These are phyloP conservation scores for Thelonectria discophora DNA, from an alignment of 2,329 filamentous ascomycete species.

Conservation along the genomic window DNA sequence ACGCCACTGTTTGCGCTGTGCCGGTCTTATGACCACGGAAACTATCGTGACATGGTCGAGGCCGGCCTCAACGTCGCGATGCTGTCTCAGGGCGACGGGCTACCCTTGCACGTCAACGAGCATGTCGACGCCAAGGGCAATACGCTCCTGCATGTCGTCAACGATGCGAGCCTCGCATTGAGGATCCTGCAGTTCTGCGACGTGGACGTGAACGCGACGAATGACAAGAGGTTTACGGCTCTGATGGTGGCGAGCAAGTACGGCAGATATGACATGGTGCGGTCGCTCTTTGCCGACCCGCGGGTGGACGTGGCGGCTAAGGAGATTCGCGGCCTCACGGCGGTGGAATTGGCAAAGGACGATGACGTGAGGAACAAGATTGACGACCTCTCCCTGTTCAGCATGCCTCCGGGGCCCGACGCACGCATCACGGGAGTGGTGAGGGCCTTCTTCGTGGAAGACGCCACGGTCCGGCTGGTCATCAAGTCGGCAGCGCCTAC, in stretches of 20 bases:
- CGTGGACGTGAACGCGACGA: conserved; percentile 93
- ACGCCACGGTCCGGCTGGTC: conserved; percentile 90
- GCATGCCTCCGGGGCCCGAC: conserved; percentile 74
- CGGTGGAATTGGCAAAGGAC: conserved; percentile 96
- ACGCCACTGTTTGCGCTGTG: conserved; percentile 97
- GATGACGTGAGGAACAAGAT: conserved; percentile 97
- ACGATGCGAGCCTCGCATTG: conserved; percentile 79
- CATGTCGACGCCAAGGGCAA: conserved; percentile 95
- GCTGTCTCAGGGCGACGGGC: conserved; percentile 76
- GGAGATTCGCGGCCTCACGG: conserved; percentile 88
- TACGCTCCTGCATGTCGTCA: conserved; percentile 93
- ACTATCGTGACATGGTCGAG: conserved; percentile 89
- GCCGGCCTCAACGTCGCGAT: conserved; percentile 80
- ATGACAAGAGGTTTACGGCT: conserved; percentile 93
- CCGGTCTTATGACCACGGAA: conserved; percentile 90
- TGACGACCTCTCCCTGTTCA: conserved; percentile 89
- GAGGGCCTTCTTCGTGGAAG: conserved; percentile 95
- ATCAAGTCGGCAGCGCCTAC: conserved; percentile 92
- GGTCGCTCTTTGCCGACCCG: conserved; percentile 85
- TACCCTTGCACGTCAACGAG: conserved; percentile 87
- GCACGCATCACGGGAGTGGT: conserved; percentile 92
- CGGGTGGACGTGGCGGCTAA: conserved; percentile 85
- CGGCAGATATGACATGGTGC: conserved; percentile 91
- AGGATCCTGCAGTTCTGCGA: conserved; percentile 85
- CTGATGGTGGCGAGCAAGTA: conserved; percentile 99